Base-by-base conservation (phyloP, 305 asterid species). In the Fraxinus dipetala region DNA sequence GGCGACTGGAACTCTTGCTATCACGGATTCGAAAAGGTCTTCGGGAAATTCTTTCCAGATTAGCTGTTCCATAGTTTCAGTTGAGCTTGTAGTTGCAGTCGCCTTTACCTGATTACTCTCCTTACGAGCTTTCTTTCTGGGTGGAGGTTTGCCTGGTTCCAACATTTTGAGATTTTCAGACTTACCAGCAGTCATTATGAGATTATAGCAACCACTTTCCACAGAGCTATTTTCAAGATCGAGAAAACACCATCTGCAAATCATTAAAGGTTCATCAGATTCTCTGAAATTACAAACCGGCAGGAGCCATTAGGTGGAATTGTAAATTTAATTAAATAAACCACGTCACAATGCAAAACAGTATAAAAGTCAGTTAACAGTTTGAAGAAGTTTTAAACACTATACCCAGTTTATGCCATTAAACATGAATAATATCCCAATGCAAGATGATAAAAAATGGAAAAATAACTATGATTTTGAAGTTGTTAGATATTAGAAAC, bases 31-130 rank as follows among this genome's bases (percentile, higher is more conserved):
- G 13, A 91, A 92, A 77, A 96, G 98, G 84, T 96, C 99, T 82
- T 96, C 96, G 0, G 99, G 99, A 77, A 95, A 93, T 70, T 94
- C 99, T 87, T 92, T 90, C 99, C 99, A 96, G 83, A 96, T 91
- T 26, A 80, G 80, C 9, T 83, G 86, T 14, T 96, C 98, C 98
- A 96, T 88, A 85, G 34, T 80, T 83, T 90, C 94, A 0, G 83
- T 83, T 59, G 91, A 83, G 86, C 82, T 84, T 36, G 90, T 38
- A 31, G 90, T 61, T 76, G 83, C 78, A 3, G 85, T 80, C 59
- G 86, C 40, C 87, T 88, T 93, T 69, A 93, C 95, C 65, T 88
- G 87, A 80, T 56, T 89, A 65, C 90, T 89, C 81, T 89, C 95
- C 82, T 92, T 92, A 20, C 96, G 93, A 51, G 91, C 85, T 86